A percentile compares a stretch with the other conserved stretches of the same genome.
Conservation (phyloP, 805 yeast species). For the Yarrowia keelungensis region DNA sequence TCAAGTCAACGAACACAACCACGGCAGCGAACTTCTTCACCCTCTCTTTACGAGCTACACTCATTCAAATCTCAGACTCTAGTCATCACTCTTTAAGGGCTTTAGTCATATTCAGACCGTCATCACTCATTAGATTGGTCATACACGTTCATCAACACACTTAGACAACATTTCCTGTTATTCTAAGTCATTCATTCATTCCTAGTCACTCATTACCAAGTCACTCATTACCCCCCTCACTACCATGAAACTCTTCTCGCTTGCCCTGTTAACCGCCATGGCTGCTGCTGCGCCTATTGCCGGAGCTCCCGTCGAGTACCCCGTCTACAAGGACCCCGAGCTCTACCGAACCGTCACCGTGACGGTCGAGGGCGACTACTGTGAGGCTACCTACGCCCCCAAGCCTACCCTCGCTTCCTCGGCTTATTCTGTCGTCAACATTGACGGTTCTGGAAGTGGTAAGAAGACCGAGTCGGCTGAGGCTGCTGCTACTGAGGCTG, state of each 20-base stretch:
- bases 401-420: slow-evolving; percentile 41
- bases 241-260: slow-evolving; percentile 13
- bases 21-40: neutral
- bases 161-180: too few species aligned
- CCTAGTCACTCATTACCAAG: neutral
- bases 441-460: slow-evolving; percentile 42
- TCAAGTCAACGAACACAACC: neutral
- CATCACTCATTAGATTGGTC: too few species aligned
- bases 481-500: too few species aligned
- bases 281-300: slow-evolving; percentile 33
- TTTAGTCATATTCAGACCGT: too few species aligned
- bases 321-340: slow-evolving; percentile 35
- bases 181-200: too few species aligned
- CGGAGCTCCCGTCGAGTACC: slow-evolving; percentile 19
- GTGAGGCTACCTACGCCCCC: slow-evolving; percentile 39
- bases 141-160: too few species aligned
- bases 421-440: slow-evolving; percentile 44
- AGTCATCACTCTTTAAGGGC: too few species aligned
- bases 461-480: slow-evolving; percentile 6
- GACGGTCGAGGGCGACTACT: slow-evolving; percentile 41
- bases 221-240: neutral
- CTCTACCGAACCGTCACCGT: slow-evolving; percentile 42
- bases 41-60: neutral
- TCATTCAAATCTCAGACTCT: neutral
- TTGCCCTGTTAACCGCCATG: slow-evolving; percentile 12